These are phyloP conservation scores for Solanum chacoense DNA, from an alignment of 305 asterid species.

Conservation along the genomic window DNA sequence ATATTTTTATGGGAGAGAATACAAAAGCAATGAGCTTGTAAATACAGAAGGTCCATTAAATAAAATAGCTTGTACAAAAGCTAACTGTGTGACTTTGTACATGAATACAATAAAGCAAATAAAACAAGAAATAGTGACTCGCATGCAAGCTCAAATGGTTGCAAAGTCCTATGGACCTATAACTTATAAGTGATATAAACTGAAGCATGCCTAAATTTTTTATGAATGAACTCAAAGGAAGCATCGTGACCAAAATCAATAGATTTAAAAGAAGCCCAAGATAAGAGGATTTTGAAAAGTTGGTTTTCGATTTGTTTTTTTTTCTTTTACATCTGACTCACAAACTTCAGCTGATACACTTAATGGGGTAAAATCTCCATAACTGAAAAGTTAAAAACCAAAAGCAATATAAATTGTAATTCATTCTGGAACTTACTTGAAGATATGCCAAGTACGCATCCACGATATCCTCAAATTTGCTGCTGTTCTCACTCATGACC, in stretches of 20 bases:
- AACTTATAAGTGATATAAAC: neutral
- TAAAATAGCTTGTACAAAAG: neutral
- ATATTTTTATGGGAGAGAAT: neutral
- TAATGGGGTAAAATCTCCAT: neutral
- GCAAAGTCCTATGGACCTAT: neutral
- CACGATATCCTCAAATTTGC: conserved; percentile 70
- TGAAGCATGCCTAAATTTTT: neutral
- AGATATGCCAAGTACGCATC: conserved; percentile 82
- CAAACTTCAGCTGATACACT: neutral
- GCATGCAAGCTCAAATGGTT: neutral
- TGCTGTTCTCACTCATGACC: conserved; percentile 43
- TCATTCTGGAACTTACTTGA: conserved; percentile 48
- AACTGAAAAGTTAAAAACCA: neutral
- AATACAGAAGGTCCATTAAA: neutral
- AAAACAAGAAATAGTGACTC: neutral
- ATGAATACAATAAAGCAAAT: neutral
- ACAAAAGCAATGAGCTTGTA: neutral
- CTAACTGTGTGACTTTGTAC: neutral
- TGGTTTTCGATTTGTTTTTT: neutral
- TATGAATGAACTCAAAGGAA: neutral
- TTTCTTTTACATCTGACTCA: neutral
- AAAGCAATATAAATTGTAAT: neutral
- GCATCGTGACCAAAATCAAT: neutral
- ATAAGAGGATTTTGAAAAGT: neutral
- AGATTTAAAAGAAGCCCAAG: neutral